Base-by-base conservation (phyloP, 2,329 filamentous ascomycete species). In the Tolypocladium paradoxum region DNA sequence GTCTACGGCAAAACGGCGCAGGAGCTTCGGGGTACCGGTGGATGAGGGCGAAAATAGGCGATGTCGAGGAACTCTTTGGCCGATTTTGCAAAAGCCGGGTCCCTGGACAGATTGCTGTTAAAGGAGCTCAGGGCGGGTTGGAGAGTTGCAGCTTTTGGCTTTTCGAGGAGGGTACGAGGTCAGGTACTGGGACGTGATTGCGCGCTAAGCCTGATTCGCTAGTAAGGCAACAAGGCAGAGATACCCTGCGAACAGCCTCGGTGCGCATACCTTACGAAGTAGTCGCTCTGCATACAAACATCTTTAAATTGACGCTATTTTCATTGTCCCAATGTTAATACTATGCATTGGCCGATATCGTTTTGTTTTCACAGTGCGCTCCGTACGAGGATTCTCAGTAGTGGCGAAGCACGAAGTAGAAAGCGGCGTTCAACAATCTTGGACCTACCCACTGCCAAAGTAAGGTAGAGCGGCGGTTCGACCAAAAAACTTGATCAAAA, bases 191-290 rank as follows among this genome's bases (percentile, higher is more conserved):
- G 11, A 12, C 7, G 18, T 37, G 40, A 34, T 24, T 50, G 46
- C 48, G 53, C 54, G 51, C 56, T 55, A 57, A 63, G 57, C 65
- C 63, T 58, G 59, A 63, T 63, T 55, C 53, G 48, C 52, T 20
- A 49, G 38, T 62, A 58, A 68, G 65, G 66, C 66, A 61, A 61
- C 60, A 66, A 66, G 63, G 67, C 67, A 60, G 59, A 65, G 46
- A 63, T 43, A 9, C 8, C 2, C 31, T 9, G 31, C 2, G 31
- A n/a, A 18, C 9, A 31, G n/a, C 43, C 43, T 29, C 4, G 16
- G 5, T 33, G 9, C 18, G 27, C 27, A 14, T 6, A 7, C n/a
- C n/a, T n/a, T n/a, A n/a, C n/a, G n/a, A n/a, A n/a, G 14, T 9
- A 18, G 38, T 47, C 27, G 16, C 27, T 18, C 24, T 31, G 27